Evolutionary conservation across 1,284 basidiomycete species (phyloP).

Genomic region (Fomitopsis palustris): DNA sequence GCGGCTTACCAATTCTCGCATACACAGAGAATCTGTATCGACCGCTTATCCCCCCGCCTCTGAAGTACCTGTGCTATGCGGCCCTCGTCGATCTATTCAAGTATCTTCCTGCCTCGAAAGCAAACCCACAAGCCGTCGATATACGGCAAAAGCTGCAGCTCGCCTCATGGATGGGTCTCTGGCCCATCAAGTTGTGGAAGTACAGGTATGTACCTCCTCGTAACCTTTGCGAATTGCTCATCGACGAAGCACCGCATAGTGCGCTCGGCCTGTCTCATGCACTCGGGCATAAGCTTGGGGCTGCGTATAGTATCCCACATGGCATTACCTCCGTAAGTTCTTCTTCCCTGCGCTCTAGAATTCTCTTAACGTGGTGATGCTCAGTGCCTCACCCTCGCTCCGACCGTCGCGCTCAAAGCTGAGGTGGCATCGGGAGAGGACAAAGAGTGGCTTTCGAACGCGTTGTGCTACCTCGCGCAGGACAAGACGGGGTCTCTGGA

Average conservation of each 20-base stretch:
- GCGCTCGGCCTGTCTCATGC: slow-evolving; percentile 72
- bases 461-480: slow-evolving; percentile 53
- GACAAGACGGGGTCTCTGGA: slow-evolving; percentile 58
- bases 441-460: slow-evolving; percentile 52
- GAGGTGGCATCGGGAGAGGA: slow-evolving; percentile 51
- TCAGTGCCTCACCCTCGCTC: slow-evolving; percentile 75
- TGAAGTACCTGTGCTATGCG: slow-evolving; percentile 64
- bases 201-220: slow-evolving; percentile 42
- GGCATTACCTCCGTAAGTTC: slow-evolving; percentile 71
- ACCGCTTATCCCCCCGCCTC: slow-evolving; percentile 50
- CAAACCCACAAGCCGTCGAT: slow-evolving; percentile 52
- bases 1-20: not conserved
- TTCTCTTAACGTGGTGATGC: not conserved
- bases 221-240: too few species aligned
- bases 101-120: slow-evolving; percentile 64
- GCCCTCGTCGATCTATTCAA: slow-evolving; percentile 72
- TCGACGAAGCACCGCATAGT: too few species aligned
- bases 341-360: accelerated
- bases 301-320: slow-evolving; percentile 74
- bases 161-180: slow-evolving; percentile 79
- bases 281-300: slow-evolving; percentile 74
- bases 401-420: slow-evolving; percentile 58
- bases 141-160: slow-evolving; percentile 68
- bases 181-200: slow-evolving; percentile 57
- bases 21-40: slow-evolving; percentile 66